phyloP scores from a whole-genome alignment of 2,329 filamentous ascomycete genomes.

The Curvularia lunata region DNA sequence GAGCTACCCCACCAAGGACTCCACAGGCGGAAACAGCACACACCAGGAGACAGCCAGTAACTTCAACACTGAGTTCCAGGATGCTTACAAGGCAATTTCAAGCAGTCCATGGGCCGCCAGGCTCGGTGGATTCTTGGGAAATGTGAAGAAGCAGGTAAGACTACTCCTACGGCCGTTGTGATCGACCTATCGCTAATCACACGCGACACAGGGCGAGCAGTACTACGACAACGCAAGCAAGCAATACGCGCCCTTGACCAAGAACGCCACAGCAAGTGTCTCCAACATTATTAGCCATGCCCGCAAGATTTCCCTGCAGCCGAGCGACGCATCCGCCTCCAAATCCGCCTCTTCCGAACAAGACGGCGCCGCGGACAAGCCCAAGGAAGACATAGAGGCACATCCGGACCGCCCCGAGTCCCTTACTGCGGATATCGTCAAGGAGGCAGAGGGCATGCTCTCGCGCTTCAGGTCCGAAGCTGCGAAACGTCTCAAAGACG shows the following conservation, averaged over 20 bases:
- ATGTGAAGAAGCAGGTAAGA: slow-evolving; percentile 87
- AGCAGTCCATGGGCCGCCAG: slow-evolving; percentile 88
- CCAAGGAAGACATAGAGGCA: slow-evolving; percentile 31
- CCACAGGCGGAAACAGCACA: slow-evolving; percentile 53
- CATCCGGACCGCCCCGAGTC: slow-evolving; percentile 53
- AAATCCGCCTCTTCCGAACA: slow-evolving; percentile 26
- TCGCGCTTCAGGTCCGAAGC: slow-evolving; percentile 78
- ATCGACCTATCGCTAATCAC: slow-evolving; percentile 10
- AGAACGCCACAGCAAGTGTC: slow-evolving; percentile 82
- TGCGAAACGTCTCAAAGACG: slow-evolving; percentile 81
- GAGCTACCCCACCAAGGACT: slow-evolving; percentile 60
- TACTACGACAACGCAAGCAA: slow-evolving; percentile 84
- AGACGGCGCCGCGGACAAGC: slow-evolving; percentile 16
- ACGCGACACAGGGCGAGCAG: slow-evolving; percentile 70
- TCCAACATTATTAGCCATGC: slow-evolving; percentile 76
- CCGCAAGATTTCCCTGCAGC: slow-evolving; percentile 69
- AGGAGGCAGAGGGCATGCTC: slow-evolving; percentile 70
- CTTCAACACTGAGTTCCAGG: slow-evolving; percentile 87
- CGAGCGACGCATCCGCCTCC: slow-evolving; percentile 29
- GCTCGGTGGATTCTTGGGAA: slow-evolving; percentile 87
- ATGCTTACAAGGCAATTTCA: slow-evolving; percentile 93
- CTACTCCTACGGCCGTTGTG: background rate
- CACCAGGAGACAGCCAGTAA: slow-evolving; percentile 51
- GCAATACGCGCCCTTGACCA: slow-evolving; percentile 78
- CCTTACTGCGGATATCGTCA: slow-evolving; percentile 58